Percentiles rank a stretch among this genome's conserved stretches.
phyloP scores from a whole-genome alignment of 805 yeast genomes.

The Metschnikowia amazonensis region DNA sequence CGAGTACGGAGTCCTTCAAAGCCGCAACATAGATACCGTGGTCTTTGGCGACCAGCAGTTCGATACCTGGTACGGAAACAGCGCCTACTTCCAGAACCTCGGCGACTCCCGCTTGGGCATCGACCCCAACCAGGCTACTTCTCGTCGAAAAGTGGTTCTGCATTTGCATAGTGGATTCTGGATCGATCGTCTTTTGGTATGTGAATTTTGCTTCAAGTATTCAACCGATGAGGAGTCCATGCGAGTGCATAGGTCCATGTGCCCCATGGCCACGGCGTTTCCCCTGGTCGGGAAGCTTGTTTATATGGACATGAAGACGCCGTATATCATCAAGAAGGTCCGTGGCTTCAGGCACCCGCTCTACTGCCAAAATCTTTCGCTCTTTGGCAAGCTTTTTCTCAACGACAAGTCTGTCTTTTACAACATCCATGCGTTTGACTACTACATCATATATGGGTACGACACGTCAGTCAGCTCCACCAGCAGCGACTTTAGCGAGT shows the following conservation, averaged over 20 bases:
- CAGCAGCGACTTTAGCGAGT: background rate
- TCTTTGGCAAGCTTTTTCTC: slow-evolving; percentile 82
- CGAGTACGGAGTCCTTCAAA: slow-evolving; percentile 57
- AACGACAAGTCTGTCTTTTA: slow-evolving; percentile 88
- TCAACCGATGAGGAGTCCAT: slow-evolving; percentile 46
- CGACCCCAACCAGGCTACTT: slow-evolving; percentile 10
- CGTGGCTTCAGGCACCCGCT: slow-evolving; percentile 61
- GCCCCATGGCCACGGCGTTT: slow-evolving; percentile 32
- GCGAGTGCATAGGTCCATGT: slow-evolving; percentile 46
- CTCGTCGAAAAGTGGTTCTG: slow-evolving; percentile 11
- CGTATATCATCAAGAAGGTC: slow-evolving; percentile 54
- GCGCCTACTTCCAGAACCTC: slow-evolving; percentile 57
- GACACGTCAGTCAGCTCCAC: slow-evolving; percentile 14
- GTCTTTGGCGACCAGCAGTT: slow-evolving; percentile 65
- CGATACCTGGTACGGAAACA: slow-evolving; percentile 85
- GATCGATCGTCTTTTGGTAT: slow-evolving; percentile 64
- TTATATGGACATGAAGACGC: slow-evolving; percentile 54
- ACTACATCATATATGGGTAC: slow-evolving; percentile 65
- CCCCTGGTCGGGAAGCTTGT: slow-evolving; percentile 61
- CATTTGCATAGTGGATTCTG: slow-evolving; percentile 34
- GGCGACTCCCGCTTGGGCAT: slow-evolving; percentile 28
- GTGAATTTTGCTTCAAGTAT: slow-evolving; percentile 84
- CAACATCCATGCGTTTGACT: slow-evolving; percentile 73
- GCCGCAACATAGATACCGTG: slow-evolving; percentile 62
- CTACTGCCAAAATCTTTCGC: slow-evolving; percentile 76